Base-by-base conservation (phyloP, 2,329 filamentous ascomycete genomes). In the Trichophyton equinum region DNA sequence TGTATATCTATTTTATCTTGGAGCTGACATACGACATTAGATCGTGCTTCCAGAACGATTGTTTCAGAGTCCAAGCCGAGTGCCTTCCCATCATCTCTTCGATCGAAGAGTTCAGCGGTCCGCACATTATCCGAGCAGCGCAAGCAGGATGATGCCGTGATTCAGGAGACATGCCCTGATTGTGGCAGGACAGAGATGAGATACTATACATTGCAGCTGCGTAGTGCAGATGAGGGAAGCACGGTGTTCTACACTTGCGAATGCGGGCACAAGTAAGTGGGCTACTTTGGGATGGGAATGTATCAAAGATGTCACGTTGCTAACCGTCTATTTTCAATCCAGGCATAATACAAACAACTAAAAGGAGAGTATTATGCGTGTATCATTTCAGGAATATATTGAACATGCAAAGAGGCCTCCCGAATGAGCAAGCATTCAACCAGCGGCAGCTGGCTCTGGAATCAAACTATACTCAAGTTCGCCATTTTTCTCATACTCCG, bases 381-480 rank as follows among this genome's bases (percentile, higher is more conserved):
- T 15, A 56, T 30, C 9, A 33, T 20, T 25, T 51, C 46, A 15
- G 25, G 3, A 9, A 22, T 51, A 15, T 22, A 51, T 27, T 51
- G 25, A 51, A 51, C 46, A 51, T 51, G 46, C 20, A 20, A 27
- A 51, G 30, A 51, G 11, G 46, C 46, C 20, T 25, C 11, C 20
- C 1, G 40, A 33, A 4, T 25, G 13, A 42, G 20, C 36, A 44
- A 42, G 9, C 13, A 51, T 65, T 44, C 56, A 68, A 60, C 65
- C 65, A 38, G 65, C 64, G 53, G 69, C 68, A 44, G 67, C 67
- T 47, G 69, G 68, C 57, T 88, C 83, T 2, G 91, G 92, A 66
- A 97, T 86, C 69, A 96, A 81, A 55, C 94, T 94, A 78, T 99
- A 99, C 72, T 99, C 91, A 36, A 85, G 78, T 75, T 96, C 85